Percentiles rank a stretch among this genome's conserved stretches.
These are phyloP conservation scores for Tinospora cordifolia DNA, from an alignment of 164 flowering plant genomes.

Conservation along the genomic window DNA sequence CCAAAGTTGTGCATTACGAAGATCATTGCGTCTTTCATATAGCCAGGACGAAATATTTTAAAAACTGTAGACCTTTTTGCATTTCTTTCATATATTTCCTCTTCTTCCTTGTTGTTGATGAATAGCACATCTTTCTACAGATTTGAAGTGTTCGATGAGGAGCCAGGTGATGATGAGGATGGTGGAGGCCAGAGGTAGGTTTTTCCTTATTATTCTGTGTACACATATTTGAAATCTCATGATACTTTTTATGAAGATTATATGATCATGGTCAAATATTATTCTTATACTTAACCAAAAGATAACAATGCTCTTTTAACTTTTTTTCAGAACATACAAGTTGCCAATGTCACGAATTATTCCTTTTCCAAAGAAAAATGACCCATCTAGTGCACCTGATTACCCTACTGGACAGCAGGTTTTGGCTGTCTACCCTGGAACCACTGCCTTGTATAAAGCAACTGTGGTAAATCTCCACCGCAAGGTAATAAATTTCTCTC, in stretches of 20 bases:
- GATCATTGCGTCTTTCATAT: neutral
- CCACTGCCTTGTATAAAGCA: constrained; percentile 91
- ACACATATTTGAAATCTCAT: no score
- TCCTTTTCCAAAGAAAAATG: constrained; percentile 73
- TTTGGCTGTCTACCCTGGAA: constrained; percentile 92
- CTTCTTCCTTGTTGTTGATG: neutral
- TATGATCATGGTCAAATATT: neutral
- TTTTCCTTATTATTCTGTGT: neutral
- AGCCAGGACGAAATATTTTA: neutral
- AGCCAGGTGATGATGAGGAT: constrained; percentile 98
- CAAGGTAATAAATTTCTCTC: constrained; percentile 40
- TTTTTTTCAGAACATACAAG: constrained; percentile 62
- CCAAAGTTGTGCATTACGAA: neutral
- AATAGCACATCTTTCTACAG: constrained; percentile 28
- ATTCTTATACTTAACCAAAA: neutral
- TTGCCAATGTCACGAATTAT: constrained; percentile 70
- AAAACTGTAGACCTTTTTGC: neutral
- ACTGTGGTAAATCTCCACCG: constrained; percentile 74
- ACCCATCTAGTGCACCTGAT: constrained; percentile 61
- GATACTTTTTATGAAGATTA: neutral
- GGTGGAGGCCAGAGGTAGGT: constrained; percentile 69
- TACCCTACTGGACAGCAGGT: constrained; percentile 75
- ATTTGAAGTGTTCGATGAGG: constrained; percentile 93
- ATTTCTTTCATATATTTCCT: neutral
- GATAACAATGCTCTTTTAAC: constrained; percentile 3